phyloP scores from a whole-genome alignment of 2,329 filamentous ascomycete species.

The Lachnellula hyalina region DNA sequence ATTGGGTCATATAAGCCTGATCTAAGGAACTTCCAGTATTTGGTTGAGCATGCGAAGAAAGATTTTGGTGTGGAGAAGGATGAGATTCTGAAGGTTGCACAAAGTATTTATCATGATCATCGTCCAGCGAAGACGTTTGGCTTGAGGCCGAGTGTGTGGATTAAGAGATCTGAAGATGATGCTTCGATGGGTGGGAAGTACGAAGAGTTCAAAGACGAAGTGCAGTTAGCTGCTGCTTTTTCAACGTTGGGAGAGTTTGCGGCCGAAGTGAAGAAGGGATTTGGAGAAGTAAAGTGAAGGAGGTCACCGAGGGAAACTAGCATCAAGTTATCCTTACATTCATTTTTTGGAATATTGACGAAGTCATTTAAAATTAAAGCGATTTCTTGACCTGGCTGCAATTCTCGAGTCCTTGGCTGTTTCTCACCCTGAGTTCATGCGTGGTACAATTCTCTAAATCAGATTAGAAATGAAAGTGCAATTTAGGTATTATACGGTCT shows the following conservation, averaged over 20 bases:
- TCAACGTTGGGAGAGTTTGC: constrained; percentile 6
- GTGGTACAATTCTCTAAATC: too few species aligned
- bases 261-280: constrained; percentile 3
- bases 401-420: too few species aligned
- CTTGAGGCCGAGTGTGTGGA: constrained; percentile 5
- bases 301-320: background rate
- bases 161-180: constrained; percentile 4
- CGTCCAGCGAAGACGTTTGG: constrained; percentile 44
- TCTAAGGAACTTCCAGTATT: constrained; percentile 58
- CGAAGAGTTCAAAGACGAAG: constrained; percentile 1
- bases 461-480: too few species aligned
- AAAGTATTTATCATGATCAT: constrained; percentile 68
- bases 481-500: too few species aligned
- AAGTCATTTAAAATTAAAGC: too few species aligned
- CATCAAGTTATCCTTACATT: too few species aligned
- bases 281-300: background rate
- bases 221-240: constrained; percentile 3
- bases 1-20: constrained; percentile 69
- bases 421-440: too few species aligned
- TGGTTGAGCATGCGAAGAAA: constrained; percentile 48
- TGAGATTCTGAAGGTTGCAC: constrained; percentile 59
- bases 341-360: too few species aligned
- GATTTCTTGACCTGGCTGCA: too few species aligned
- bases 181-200: constrained; percentile 6
- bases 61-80: constrained; percentile 52